phyloP scores from a whole-genome alignment of 1,284 basidiomycete species.

The Ganoderma meredithae region DNA sequence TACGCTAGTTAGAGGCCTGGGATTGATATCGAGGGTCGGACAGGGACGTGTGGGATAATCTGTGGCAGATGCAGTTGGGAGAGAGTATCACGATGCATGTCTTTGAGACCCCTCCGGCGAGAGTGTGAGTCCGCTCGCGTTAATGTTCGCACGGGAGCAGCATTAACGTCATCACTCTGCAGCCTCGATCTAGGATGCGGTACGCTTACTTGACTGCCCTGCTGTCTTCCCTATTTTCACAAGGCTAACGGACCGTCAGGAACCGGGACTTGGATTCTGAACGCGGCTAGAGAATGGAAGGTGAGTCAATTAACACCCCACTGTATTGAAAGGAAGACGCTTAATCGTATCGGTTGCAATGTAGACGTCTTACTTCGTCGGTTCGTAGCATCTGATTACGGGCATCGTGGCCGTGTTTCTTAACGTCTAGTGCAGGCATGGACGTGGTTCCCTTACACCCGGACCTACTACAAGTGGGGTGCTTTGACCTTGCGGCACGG shows the following conservation, averaged over 20 bases:
- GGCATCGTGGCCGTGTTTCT: conserved; percentile 1
- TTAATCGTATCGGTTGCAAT: background rate
- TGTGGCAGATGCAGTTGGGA: conserved; percentile 58
- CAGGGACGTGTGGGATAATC: conserved; percentile 75
- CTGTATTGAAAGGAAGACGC: background rate
- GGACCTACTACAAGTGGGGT: conserved; percentile 61
- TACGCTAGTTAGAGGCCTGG: background rate
- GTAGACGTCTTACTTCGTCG: conserved; percentile 64
- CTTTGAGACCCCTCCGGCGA: conserved; percentile 61
- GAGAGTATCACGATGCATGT: conserved; percentile 68
- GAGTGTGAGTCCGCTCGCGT: conserved; percentile 56
- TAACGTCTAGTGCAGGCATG: conserved; percentile 52
- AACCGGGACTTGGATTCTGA: conserved; percentile 71
- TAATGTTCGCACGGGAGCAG: conserved; percentile 15
- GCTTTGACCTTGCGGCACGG: conserved; percentile 60
- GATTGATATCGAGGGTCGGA: conserved; percentile 29
- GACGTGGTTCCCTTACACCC: conserved; percentile 75
- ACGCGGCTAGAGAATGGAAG: conserved; percentile 67
- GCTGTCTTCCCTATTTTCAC: conserved; percentile 1
- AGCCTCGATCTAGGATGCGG: conserved; percentile 77
- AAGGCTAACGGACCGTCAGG: conserved; percentile 44
- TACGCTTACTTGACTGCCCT: conserved; percentile 41
- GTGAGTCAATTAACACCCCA: conserved; percentile 44
- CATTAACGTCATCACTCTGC: conserved; percentile 21
- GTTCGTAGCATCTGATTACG: conserved; percentile 44